Base-by-base conservation (phyloP, 208 protist species). In the Crithidia thermophila region DNA sequence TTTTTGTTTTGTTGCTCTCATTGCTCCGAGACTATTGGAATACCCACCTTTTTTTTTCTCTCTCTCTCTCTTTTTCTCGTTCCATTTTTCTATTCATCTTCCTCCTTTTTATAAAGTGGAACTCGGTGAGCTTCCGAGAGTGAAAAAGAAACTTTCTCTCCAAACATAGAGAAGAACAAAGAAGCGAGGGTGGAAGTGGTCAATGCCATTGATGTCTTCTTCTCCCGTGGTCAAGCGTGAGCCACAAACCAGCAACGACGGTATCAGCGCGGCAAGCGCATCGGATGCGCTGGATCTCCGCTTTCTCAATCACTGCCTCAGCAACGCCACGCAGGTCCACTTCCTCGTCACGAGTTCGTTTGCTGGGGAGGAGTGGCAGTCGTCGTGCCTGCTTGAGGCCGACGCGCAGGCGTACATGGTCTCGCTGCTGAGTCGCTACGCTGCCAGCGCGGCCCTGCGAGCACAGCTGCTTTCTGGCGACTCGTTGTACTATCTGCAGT, bases 401-500 rank as follows among this genome's bases (percentile, higher is more conserved):
- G 79, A 87, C 4, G 58, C 72, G 3, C 90, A 95, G 52, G 3
- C 34, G 7, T 95, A 95, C 61, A 70, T 95, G 37, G 16, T 43
- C 0, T 46, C 63, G 25, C 30, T 95, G 18, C 64, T 86, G 45
- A 43, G 64, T 11, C 80, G 76, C 57, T 95, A 88, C 64, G 63
- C 67, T 0, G 39, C 72, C 16, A 91, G 66, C 51, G 45, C 63
- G 37, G 67, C 67, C 3, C 60, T 88, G 28, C 82, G 87, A 7
- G 39, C 50, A 27, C 77, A 71, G 25, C 51, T 95, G 4, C 39
- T 46, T 20, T 84, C 78, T 5, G 72, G 64, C 16, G 60, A 70
- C 14, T 76, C 75, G 4, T 55, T 95, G 23, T 77, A 87, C 36
- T 92, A 81, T 58, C 72, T 95, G 21, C 77, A 87, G 62, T 93